Evolutionary conservation across 108 stramenopile species (phyloP).

Genomic region (Poteriospumella lacustris): DNA sequence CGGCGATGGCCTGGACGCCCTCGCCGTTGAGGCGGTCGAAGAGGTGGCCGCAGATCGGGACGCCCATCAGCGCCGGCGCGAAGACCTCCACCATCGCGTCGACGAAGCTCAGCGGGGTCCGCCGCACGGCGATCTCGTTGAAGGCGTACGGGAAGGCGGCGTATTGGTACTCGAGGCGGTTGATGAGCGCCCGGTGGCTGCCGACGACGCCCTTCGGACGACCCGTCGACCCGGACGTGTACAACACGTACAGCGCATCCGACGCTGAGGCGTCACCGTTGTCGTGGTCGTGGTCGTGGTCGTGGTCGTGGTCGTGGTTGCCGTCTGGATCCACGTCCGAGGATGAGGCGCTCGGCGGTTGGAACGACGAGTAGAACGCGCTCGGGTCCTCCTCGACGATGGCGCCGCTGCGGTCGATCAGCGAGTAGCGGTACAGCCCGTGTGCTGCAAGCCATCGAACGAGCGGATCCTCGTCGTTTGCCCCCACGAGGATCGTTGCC

Average conservation of each 20-base stretch:
- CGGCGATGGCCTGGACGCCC: neutral
- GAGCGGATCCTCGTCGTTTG: neutral
- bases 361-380: neutral
- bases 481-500: neutral
- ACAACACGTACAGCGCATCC: neutral
- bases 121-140: neutral
- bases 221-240: slow-evolving; percentile 19
- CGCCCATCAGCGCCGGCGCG: neutral
- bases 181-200: neutral
- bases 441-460: neutral
- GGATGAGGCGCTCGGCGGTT: neutral
- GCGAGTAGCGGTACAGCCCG: neutral
- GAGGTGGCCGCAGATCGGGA: neutral
- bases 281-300: neutral
- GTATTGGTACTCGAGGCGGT: neutral
- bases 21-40: neutral
- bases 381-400: neutral
- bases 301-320: neutral
- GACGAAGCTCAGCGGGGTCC: slow-evolving; percentile 18
- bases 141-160: neutral
- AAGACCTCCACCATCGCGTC: slow-evolving; percentile 18
- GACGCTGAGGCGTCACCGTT: neutral
- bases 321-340: neutral
- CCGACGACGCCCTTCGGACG: slow-evolving; percentile 11
- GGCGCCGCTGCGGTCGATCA: neutral